Base-by-base conservation (phyloP, 176 grass and related monocot genomes). In the Metroxylon sagu region DNA sequence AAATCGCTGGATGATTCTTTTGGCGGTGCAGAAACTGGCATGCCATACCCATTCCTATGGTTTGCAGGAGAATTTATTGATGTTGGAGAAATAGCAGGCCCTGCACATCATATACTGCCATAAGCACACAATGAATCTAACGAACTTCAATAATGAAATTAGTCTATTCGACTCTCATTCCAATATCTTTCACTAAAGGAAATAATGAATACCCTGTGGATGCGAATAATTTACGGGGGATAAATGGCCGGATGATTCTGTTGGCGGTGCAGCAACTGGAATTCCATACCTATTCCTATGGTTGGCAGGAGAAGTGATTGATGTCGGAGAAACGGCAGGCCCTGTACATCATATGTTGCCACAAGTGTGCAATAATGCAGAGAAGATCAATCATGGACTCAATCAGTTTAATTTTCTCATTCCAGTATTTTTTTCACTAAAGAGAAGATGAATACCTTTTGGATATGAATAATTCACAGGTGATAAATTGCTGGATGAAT, bases 141-240 rank as follows among this genome's bases (percentile, higher is more conserved):
- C 8, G 35, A 43, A 43, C 35, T 12, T 43, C 35, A 43, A 1
- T 43, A 7, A 43, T 12, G 8, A 6, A 43, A 7, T 43, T 43
- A 18, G 12, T 15, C 14, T 30, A n/a, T 67, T 48, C 56, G 56
- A 14, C 35, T 43, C 35, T 10, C 17, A 56, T 57, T 50, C 61
- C 29, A 67, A 23, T 5, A 10, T 48, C 54, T 62, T 63, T 49
- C 55, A 53, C 61, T 16, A 51, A 67, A 50, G 72, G 62, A n/a
- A 78, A 52, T 7, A 43, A 43, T 43, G 18, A 10, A 29, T 64
- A 67, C 84, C 67, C 65, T 77, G 21, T 14, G 62, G 14, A 26
- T 68, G 52, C 23, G 65, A 55, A 68, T 68, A 56, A 68, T 56
- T 56, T 18, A 21, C 10, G 10, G 51, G 52, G 5, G 51, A 28